Base-by-base conservation (phyloP, 345 rosid species). In the Durio zibethinus region DNA sequence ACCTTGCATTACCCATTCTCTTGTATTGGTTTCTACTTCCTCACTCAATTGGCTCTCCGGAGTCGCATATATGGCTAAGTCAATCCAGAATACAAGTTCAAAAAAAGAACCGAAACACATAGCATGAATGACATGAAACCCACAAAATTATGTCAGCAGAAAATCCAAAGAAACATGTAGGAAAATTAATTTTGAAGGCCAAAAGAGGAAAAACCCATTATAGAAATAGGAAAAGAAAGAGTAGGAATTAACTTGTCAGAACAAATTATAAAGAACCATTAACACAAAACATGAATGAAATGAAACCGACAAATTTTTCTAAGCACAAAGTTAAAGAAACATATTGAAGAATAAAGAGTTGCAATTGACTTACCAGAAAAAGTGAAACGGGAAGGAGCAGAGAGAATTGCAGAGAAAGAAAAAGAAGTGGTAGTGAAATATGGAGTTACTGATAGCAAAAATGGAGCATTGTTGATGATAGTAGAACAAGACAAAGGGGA, bases 1-100 rank as follows among this genome's bases (percentile, higher is more conserved):
- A 91, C 98, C 99, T 89, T 91, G 97, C 85, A 93, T 82, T 61
- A 84, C 80, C 98, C 97, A 93, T 74, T 91, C 97, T 77, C 76
- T 83, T 15, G 90, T 77, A 47, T 89, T 91, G 12, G 85, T 45
- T 16, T 83, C 86, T n/a, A 56, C 76, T 10, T 81, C 87, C 5
- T 76, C 82, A 69, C 82, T 80, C 77, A 88, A 53, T 75, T 83
- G 89, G 77, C 86, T 87, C 48, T 90, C 97, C 1, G 91, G 83
- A 36, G 89, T 73, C 23, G 90, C 84, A 63, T 60, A 83, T 64
- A 84, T 16, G 57, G 84, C 95, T 89, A 86, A 79, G 53, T 57
- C 50, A 72, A 45, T 52, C 4, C 62, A 60, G 72, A 53, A 65
- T 6, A 7, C 10, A 40, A 2, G n/a, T 48, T 48, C 4, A 10